phyloP scores from a whole-genome alignment of 129 eudicot genomes.

The Escallonia rubra region DNA sequence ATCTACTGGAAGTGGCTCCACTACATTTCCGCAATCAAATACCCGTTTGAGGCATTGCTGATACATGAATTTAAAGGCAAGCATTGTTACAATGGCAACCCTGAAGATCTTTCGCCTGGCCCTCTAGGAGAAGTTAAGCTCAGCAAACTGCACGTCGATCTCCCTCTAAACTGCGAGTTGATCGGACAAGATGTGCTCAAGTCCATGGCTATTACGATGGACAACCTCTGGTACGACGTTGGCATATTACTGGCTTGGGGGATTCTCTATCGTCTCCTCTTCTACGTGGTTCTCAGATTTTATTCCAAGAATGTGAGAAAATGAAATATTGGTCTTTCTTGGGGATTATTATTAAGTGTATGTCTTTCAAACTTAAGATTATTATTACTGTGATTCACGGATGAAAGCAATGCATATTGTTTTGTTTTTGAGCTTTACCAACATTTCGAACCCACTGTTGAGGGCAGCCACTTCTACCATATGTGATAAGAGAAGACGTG shows the following conservation, averaged over 20 bases:
- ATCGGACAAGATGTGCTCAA: slow-evolving; percentile 72
- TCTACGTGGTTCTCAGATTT: slow-evolving; percentile 77
- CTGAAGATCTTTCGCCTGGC: slow-evolving; percentile 54
- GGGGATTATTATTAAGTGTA: background rate
- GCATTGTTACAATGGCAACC: slow-evolving; percentile 43
- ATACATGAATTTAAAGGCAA: slow-evolving; percentile 61
- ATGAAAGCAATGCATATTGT: background rate
- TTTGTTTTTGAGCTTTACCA: background rate
- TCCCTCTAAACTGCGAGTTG: slow-evolving; percentile 30
- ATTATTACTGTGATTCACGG: background rate
- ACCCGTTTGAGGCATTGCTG: slow-evolving; percentile 76
- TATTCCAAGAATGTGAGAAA: slow-evolving; percentile 81
- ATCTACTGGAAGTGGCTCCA: slow-evolving; percentile 74
- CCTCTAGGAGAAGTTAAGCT: slow-evolving; percentile 65
- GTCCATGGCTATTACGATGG: slow-evolving; percentile 61
- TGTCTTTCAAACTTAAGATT: background rate
- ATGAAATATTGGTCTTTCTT: slow-evolving; percentile 15
- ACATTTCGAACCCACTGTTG: too few species aligned
- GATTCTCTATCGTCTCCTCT: slow-evolving; percentile 63
- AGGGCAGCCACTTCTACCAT: too few species aligned
- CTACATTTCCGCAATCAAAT: slow-evolving; percentile 76
- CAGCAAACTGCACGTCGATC: slow-evolving; percentile 36
- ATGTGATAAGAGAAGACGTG: too few species aligned
- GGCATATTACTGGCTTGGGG: slow-evolving; percentile 79
- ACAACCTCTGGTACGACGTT: slow-evolving; percentile 57